Percentiles rank a stretch among this genome's conserved stretches.
These are phyloP conservation scores for Eutrema salsugineum DNA, from an alignment of 441 rosid genomes.

Conservation along the genomic window DNA sequence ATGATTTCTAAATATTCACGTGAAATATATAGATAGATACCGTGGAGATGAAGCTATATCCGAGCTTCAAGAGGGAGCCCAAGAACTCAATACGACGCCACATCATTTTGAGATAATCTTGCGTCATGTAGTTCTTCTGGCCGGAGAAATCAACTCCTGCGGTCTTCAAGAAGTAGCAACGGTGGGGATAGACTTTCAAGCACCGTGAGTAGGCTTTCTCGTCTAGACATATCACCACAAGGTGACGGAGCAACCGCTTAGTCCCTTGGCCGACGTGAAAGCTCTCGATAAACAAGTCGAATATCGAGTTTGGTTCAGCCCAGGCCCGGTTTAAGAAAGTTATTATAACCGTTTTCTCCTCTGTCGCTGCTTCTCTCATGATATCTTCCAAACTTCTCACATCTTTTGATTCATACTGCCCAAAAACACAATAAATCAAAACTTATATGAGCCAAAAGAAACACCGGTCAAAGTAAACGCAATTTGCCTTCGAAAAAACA, in stretches of 20 bases:
- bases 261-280: slow-evolving; percentile 31
- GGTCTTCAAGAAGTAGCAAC: slow-evolving; percentile 24
- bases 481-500: not conserved
- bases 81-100: slow-evolving; percentile 36
- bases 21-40: slow-evolving; percentile 1
- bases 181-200: slow-evolving; percentile 13
- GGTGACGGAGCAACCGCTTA: slow-evolving; percentile 12
- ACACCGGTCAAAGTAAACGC: not conserved
- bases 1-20: too few species aligned
- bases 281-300: slow-evolving; percentile 37
- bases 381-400: not conserved
- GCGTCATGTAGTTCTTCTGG: slow-evolving; percentile 29
- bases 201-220: slow-evolving; percentile 29
- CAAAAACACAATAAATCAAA: not conserved
- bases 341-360: slow-evolving; percentile 33
- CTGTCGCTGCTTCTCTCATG: slow-evolving; percentile 6
- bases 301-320: slow-evolving; percentile 30
- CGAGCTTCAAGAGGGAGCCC: slow-evolving; percentile 17
- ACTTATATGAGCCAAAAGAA: too few species aligned
- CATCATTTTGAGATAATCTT: slow-evolving; percentile 35
- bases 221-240: slow-evolving; percentile 31
- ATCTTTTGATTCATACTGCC: not conserved
- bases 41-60: slow-evolving; percentile 39
- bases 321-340: slow-evolving; percentile 34
- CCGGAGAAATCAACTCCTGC: slow-evolving; percentile 24